Evolutionary conservation across 805 yeast genomes (phyloP).

Genomic region (Ogataea wickerhamii): DNA sequence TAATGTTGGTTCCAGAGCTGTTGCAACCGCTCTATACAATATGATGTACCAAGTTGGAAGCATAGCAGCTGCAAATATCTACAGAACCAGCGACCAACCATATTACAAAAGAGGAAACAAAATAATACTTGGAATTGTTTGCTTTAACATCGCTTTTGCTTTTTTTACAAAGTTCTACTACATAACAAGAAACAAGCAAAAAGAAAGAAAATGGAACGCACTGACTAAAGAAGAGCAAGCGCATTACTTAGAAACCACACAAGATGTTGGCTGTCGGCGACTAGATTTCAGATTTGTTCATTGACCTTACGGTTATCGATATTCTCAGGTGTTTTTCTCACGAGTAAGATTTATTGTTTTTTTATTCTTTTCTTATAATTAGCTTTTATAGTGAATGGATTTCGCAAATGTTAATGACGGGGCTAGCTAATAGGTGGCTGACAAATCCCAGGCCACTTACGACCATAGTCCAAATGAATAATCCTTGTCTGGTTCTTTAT

Average conservation of each 20-base stretch:
- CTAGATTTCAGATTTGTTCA: slow-evolving; percentile 38
- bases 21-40: slow-evolving; percentile 31
- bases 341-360: no score
- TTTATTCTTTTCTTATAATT: no score
- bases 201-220: slow-evolving; percentile 44
- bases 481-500: not conserved
- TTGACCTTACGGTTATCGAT: no score
- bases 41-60: slow-evolving; percentile 29
- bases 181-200: slow-evolving; percentile 41
- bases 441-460: no score
- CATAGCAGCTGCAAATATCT: slow-evolving; percentile 28
- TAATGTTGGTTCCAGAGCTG: slow-evolving; percentile 28
- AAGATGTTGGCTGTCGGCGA: slow-evolving; percentile 53
- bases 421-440: no score
- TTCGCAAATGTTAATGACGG: no score
- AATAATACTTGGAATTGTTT: slow-evolving; percentile 22
- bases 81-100: slow-evolving; percentile 30
- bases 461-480: no score
- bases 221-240: slow-evolving; percentile 45
- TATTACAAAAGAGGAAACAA: slow-evolving; percentile 29
- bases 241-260: slow-evolving; percentile 42
- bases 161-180: slow-evolving; percentile 25
- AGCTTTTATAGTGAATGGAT: no score
- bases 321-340: no score
- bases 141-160: slow-evolving; percentile 25